A percentile compares a stretch with the other conserved stretches of the same genome.
phyloP scores from a whole-genome alignment of 176 grass and related monocot genomes.

The Eremochloa ophiuroides region DNA sequence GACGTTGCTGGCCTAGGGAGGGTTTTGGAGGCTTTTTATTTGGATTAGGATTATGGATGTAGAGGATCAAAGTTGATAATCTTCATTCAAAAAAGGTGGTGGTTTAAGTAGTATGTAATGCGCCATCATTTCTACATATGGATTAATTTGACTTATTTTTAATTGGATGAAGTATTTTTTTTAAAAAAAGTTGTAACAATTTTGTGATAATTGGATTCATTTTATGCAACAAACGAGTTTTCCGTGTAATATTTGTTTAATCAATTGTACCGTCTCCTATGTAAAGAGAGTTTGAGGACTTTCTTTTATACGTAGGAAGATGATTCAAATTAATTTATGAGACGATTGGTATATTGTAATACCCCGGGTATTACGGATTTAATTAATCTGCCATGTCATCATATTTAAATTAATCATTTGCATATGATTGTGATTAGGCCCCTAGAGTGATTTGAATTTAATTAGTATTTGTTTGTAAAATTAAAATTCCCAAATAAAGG shows the following conservation, averaged over 20 bases:
- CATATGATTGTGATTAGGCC: too few relatives aligned
- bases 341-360: neutral
- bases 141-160: neutral
- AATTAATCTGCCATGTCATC: too few relatives aligned
- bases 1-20: too few relatives aligned
- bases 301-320: neutral
- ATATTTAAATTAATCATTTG: too few relatives aligned
- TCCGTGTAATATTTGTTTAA: neutral
- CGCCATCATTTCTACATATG: neutral
- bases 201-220: neutral
- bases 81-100: neutral
- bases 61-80: neutral
- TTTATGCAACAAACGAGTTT: neutral
- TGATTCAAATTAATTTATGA: neutral
- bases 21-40: neutral
- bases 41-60: neutral
- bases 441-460: too few relatives aligned
- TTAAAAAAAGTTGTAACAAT: neutral
- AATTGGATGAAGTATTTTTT: neutral
- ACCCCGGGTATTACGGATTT: too few relatives aligned
- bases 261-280: neutral
- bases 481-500: too few relatives aligned
- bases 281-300: neutral
- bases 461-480: too few relatives aligned
- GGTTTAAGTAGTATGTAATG: neutral